Evolutionary conservation across 352 stramenopile genomes (phyloP).

Genomic region (Globisporangium mamillatum): DNA sequence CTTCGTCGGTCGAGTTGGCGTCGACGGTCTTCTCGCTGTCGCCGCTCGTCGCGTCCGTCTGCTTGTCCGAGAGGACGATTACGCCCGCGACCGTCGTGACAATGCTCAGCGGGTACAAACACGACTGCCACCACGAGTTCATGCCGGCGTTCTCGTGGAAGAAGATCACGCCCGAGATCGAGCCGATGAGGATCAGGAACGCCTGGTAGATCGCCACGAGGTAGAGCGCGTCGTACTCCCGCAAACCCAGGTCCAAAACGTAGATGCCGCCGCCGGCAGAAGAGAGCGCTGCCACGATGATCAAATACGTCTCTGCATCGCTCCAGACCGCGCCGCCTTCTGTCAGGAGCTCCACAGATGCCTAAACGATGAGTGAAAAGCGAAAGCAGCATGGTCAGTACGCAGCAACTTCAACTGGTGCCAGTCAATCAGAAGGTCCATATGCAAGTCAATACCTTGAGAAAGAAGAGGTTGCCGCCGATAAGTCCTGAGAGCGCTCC

Average conservation of each 20-base stretch:
- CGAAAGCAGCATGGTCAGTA: not conserved
- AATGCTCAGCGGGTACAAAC: constrained; percentile 77
- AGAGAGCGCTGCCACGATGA: constrained; percentile 60
- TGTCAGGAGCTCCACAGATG: constrained; percentile 73
- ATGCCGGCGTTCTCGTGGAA: constrained; percentile 86
- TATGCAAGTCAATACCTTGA: constrained; percentile 50
- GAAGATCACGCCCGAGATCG: constrained; percentile 84
- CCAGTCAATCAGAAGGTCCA: too few relatives aligned
- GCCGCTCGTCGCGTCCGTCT: constrained; percentile 43
- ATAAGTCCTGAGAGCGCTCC: constrained; percentile 75
- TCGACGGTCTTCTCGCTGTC: constrained; percentile 35
- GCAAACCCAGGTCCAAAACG: constrained; percentile 67
- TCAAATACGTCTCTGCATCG: constrained; percentile 68
- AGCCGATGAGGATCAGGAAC: constrained; percentile 83
- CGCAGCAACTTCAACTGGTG: not conserved
- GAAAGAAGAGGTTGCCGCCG: constrained; percentile 85
- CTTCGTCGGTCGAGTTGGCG: constrained; percentile 36
- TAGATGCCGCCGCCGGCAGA: constrained; percentile 78
- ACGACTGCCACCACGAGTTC: constrained; percentile 76
- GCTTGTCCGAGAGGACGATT: constrained; percentile 80
- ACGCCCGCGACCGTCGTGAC: constrained; percentile 75
- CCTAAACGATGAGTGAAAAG: constrained; percentile 23
- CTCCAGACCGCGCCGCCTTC: constrained; percentile 72
- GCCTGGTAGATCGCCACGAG: constrained; percentile 84
- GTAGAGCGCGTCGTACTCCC: constrained; percentile 86